Conservation (phyloP, 2,329 filamentous ascomycete genomes). For the Colletotrichum chlorophyti region DNA sequence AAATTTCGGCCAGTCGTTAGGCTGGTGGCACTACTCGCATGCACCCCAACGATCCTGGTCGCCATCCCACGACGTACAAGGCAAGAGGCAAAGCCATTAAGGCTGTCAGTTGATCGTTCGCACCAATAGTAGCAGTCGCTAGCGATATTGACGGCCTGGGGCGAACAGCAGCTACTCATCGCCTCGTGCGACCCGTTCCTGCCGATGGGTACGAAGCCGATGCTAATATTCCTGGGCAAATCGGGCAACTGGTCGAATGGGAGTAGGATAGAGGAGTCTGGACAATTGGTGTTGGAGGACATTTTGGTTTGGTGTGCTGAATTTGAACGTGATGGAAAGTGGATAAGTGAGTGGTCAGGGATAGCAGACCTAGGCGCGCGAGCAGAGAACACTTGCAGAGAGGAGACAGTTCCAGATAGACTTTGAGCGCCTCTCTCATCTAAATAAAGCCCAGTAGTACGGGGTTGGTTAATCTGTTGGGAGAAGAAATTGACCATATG, state of each 20-base stretch:
- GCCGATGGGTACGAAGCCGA: neutral
- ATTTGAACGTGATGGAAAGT: neutral
- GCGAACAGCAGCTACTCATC: neutral
- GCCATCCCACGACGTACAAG: neutral
- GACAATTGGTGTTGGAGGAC: neutral
- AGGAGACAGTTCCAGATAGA: too few species aligned
- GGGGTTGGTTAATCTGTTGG: too few species aligned
- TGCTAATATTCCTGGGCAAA: neutral
- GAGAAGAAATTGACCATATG: too few species aligned
- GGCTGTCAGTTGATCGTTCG: neutral
- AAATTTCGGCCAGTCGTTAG: neutral
- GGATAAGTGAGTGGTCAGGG: neutral
- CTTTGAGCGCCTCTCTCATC: too few species aligned
- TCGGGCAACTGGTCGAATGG: neutral
- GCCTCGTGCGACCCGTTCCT: neutral
- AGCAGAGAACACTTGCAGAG: too few species aligned
- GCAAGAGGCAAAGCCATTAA: neutral
- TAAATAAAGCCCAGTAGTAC: too few species aligned
- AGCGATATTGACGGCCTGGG: neutral
- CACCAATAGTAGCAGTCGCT: neutral
- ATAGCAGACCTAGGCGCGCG: neutral
- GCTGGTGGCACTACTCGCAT: neutral
- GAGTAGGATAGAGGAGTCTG: neutral
- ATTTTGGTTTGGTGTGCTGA: neutral
- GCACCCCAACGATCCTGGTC: neutral